Base-by-base conservation (phyloP, 331 rosid species). In the Stylosanthes scabra region DNA sequence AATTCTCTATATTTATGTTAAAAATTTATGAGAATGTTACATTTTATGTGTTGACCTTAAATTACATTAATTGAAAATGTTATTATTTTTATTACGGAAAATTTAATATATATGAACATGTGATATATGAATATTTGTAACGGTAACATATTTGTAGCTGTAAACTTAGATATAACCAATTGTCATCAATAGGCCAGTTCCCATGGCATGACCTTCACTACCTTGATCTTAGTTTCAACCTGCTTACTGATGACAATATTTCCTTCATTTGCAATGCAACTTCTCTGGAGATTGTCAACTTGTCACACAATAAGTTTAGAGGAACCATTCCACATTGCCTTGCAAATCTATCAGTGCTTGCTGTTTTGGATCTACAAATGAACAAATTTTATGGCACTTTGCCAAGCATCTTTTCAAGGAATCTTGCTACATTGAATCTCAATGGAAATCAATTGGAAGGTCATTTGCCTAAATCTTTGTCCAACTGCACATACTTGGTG, bases 401-500 rank as follows among this genome's bases (percentile, higher is more conserved):
- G 5, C 79, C 79, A 0, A 2, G 0, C 4, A 15, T 7, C 11
- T 70, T 70, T 31, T 15, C 41, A 2, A 44, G 10, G 11, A 28
- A 5, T 2, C 27, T 83, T 9, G 27, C 4, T 0, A 20, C 6
- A 16, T 37, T 76, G 3, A 68, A 46, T 20, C 60, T 83, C 4
- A 59, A 61, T 44, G 77, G 61, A 2, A 79, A 79, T 72, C 56
- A 60, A 8, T 29, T 83, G 2, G 66, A 75, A 16, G 82, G 82
- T 3, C 15, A 28, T 1, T n/a, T 81, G 40, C 85, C 81, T 2
- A 3, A 7, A 37, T 81, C 76, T 28, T 64, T 81, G 50, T 12
- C 52, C 41, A 46, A 71, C 11, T 81, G 67, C 60, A 65, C 6
- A 11, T 6, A 5, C 1, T 0, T 74, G 13, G 1, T 2, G 6